Percentiles rank a stretch among this genome's conserved stretches.
Conservation (phyloP, 129 eudicot species). For the Flaveria ramosissima region DNA sequence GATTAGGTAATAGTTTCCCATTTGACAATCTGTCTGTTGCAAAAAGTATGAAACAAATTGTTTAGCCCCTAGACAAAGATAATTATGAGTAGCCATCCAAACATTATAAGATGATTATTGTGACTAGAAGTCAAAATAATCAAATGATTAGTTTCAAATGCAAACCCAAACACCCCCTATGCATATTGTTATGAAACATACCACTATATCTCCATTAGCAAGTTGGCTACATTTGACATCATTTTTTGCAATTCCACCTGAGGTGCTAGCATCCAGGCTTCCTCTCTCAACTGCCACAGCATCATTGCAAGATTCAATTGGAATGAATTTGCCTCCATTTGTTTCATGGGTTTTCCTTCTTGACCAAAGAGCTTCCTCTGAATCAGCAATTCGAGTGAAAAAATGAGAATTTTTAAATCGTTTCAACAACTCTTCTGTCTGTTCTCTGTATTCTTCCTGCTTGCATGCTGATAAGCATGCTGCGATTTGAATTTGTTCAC, state of each 20-base stretch:
- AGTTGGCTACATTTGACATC: slow-evolving; percentile 68
- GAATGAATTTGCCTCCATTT: slow-evolving; percentile 38
- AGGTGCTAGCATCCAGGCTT: slow-evolving; percentile 69
- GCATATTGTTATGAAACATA: slow-evolving; percentile 45
- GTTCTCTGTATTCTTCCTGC: slow-evolving; percentile 64
- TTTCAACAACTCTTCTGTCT: slow-evolving; percentile 56
- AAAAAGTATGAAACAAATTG: neutral
- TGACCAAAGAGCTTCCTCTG: slow-evolving; percentile 81
- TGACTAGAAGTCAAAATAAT: neutral
- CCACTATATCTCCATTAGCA: slow-evolving; percentile 94
- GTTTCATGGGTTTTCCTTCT: slow-evolving; percentile 50
- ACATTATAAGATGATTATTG: neutral
- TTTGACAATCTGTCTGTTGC: neutral
- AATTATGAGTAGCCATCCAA: neutral
- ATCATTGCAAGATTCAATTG: slow-evolving; percentile 38
- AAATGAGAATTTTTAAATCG: slow-evolving; percentile 72
- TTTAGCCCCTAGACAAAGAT: neutral
- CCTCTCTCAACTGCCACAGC: slow-evolving; percentile 60
- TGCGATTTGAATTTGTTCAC: slow-evolving; percentile 79
- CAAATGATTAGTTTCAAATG: neutral
- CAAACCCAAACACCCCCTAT: neutral
- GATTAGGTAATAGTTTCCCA: neutral
- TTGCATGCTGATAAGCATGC: slow-evolving; percentile 73
- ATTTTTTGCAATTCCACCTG: slow-evolving; percentile 87
- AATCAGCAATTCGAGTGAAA: slow-evolving; percentile 77